Conservation (phyloP, 257 asterid species). For the Rauvolfia tetraphylla region DNA sequence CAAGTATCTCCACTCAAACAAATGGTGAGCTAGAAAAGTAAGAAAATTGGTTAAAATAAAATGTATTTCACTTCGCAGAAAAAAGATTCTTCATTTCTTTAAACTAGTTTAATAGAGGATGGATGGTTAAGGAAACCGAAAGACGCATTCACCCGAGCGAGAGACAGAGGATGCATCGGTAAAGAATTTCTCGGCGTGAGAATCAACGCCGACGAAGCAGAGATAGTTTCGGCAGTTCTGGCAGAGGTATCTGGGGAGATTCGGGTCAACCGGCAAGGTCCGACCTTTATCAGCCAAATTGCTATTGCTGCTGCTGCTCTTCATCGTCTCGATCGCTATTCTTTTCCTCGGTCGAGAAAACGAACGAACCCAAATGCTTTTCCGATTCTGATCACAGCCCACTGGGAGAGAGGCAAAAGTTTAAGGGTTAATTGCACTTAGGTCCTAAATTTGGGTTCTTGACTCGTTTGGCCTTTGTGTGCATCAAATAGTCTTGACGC, state of each 20-base stretch:
- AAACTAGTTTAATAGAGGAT: not conserved
- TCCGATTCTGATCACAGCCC: not conserved
- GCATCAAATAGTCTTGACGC: too few relatives aligned
- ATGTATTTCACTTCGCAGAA: not conserved
- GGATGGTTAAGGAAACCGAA: not conserved
- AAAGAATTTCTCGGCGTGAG: slow-evolving; percentile 67
- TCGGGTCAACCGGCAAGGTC: slow-evolving; percentile 81
- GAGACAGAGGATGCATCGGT: slow-evolving; percentile 22
- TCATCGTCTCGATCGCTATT: slow-evolving; percentile 6
- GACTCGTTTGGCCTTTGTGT: too few relatives aligned
- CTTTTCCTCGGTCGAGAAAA: not conserved
- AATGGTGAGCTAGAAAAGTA: not conserved
- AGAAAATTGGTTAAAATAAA: not conserved
- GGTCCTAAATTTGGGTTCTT: not conserved
- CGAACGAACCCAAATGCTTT: not conserved
- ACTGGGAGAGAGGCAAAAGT: not conserved
- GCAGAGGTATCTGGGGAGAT: slow-evolving; percentile 88
- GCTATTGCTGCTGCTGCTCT: slow-evolving; percentile 42
- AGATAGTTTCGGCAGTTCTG: slow-evolving; percentile 92
- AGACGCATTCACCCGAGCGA: not conserved
- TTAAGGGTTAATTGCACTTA: not conserved
- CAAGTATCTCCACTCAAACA: not conserved
- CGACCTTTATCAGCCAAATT: slow-evolving; percentile 61
- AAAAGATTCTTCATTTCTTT: not conserved
- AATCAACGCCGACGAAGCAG: slow-evolving; percentile 72